These are phyloP conservation scores for Cyberlindnera suaveolens DNA, from an alignment of 805 yeast genomes.

Conservation along the genomic window DNA sequence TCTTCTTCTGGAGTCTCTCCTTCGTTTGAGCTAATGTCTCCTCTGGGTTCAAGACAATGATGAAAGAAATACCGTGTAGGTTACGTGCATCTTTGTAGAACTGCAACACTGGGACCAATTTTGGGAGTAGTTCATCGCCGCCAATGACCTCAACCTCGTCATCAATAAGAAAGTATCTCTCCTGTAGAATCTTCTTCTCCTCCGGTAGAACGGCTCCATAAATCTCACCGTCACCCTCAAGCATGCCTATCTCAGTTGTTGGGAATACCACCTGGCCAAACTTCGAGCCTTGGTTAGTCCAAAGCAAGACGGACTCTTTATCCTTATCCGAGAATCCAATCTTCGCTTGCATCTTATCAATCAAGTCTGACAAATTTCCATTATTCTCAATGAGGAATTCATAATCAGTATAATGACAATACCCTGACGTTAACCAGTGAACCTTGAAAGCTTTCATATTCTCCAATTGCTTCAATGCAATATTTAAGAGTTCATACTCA, in stretches of 20 bases:
- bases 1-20: conserved; percentile 55
- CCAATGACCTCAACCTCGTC: conserved; percentile 1
- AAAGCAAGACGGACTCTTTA: conserved; percentile 42
- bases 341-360: conserved; percentile 50
- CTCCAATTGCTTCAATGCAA: conserved; percentile 73
- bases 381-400: conserved; percentile 66
- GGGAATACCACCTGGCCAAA: conserved; percentile 31
- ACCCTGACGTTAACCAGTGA: conserved; percentile 67
- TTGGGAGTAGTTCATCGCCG: conserved; percentile 21
- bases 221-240: conserved; percentile 32
- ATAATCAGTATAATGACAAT: conserved; percentile 59
- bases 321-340: conserved; percentile 44
- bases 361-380: conserved; percentile 47
- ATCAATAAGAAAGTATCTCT: conserved; percentile 17
- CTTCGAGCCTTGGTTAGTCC: conserved; percentile 41
- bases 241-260: conserved; percentile 31
- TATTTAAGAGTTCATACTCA: conserved; percentile 71
- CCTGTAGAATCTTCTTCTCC: conserved; percentile 12
- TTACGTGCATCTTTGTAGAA: conserved; percentile 62
- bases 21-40: conserved; percentile 62
- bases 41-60: conserved; percentile 61
- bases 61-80: conserved; percentile 81
- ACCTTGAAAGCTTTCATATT: conserved; percentile 60
- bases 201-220: conserved; percentile 44
- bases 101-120: conserved; percentile 64